These are phyloP conservation scores for Pythium volutum DNA, from an alignment of 352 stramenopile species.

Conservation along the genomic window DNA sequence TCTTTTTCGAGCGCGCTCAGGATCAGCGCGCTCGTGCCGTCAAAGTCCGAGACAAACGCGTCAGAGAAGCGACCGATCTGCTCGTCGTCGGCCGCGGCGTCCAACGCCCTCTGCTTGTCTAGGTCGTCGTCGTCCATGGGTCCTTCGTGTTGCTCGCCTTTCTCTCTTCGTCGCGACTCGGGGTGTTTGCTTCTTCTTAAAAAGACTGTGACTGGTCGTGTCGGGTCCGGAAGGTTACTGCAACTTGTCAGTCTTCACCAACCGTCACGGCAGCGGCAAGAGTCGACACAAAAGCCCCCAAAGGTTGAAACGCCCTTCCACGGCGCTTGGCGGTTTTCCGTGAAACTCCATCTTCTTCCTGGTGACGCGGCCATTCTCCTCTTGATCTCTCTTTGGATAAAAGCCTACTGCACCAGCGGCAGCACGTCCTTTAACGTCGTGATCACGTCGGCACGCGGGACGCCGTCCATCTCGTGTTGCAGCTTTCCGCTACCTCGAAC, in stretches of 20 bases:
- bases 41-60: conserved; percentile 51
- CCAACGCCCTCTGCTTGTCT: neutral
- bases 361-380: neutral
- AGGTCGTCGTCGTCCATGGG: conserved; percentile 5
- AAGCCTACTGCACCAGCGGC: conserved; percentile 13
- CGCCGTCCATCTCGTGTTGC: neutral
- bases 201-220: neutral
- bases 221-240: neutral
- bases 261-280: neutral
- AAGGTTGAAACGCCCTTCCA: conserved; percentile 3
- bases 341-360: conserved; percentile 6
- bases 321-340: neutral
- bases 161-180: neutral
- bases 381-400: neutral
- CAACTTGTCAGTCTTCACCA: neutral
- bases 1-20: conserved; percentile 42
- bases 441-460: conserved; percentile 29
- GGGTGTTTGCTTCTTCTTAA: neutral
- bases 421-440: conserved; percentile 26
- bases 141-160: neutral
- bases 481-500: conserved; percentile 17
- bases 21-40: conserved; percentile 41
- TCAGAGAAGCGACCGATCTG: conserved; percentile 25
- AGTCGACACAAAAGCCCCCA: neutral
- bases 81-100: conserved; percentile 11